Evolutionary conservation across 2,329 filamentous ascomycete species (phyloP).

Genomic region (Alternaria sp.): DNA sequence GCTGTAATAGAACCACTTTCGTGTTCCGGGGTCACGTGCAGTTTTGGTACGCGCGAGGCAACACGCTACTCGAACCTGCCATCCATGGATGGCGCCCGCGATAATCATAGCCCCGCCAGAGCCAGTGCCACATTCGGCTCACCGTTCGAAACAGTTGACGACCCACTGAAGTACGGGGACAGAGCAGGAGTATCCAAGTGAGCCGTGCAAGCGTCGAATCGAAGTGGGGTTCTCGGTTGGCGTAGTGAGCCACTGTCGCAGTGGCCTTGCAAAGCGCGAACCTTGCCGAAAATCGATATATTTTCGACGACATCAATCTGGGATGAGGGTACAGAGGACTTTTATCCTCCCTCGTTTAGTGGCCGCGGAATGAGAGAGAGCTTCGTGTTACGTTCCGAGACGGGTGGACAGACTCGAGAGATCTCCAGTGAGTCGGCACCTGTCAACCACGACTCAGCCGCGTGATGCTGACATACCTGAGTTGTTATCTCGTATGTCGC

Average conservation of each 20-base stretch:
- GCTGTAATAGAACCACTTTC: constrained; percentile 16
- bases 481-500: constrained; percentile 13
- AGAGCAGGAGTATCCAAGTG: not conserved
- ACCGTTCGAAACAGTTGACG: constrained; percentile 14
- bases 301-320: constrained; percentile 7
- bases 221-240: constrained; percentile 2
- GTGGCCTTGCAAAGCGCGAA: constrained; percentile 6
- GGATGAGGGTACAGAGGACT: constrained; percentile 13
- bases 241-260: constrained; percentile 4
- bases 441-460: constrained; percentile 33
- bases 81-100: constrained; percentile 1
- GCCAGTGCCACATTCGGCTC: constrained; percentile 14
- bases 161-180: constrained; percentile 1
- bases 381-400: constrained; percentile 7
- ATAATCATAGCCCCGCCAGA: constrained; percentile 11
- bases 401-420: constrained; percentile 10
- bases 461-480: constrained; percentile 26
- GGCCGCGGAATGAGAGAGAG: not conserved
- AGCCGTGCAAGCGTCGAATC: not conserved
- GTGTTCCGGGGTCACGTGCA: constrained; percentile 6
- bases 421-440: constrained; percentile 13
- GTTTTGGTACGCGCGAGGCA: not conserved
- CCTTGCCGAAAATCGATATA: constrained; percentile 19
- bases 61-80: not conserved
- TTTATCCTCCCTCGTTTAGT: constrained; percentile 2